A percentile compares a stretch with the other conserved stretches of the same genome.
phyloP scores from a whole-genome alignment of 495 filamentous ascomycete species.

The Oidiodendron maius region DNA sequence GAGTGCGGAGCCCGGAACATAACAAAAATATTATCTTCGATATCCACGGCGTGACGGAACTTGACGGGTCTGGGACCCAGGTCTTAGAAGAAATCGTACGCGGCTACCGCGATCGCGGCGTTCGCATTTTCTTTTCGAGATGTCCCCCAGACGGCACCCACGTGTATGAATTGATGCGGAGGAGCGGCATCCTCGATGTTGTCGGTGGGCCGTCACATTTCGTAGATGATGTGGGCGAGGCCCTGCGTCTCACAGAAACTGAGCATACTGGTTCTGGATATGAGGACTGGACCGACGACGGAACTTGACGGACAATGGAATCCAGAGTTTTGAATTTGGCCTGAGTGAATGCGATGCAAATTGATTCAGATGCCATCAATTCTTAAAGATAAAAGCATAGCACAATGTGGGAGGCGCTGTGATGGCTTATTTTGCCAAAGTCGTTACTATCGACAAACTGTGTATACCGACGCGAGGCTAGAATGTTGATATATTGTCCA shows the following conservation, averaged over 20 bases:
- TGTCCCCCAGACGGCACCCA: constrained; percentile 53
- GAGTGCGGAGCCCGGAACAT: constrained; percentile 61
- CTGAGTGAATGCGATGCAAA: no score
- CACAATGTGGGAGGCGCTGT: no score
- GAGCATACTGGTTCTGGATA: constrained; percentile 34
- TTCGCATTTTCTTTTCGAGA: constrained; percentile 84
- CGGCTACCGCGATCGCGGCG: constrained; percentile 62
- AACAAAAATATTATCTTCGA: constrained; percentile 94
- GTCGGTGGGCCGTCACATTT: constrained; percentile 73
- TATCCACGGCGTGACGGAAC: constrained; percentile 86
- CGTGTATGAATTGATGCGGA: constrained; percentile 67
- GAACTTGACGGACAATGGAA: no score
- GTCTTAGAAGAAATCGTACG: constrained; percentile 86
- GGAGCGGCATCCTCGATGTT: constrained; percentile 76
- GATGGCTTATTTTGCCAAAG: no score
- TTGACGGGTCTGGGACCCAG: constrained; percentile 90
- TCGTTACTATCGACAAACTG: no score
- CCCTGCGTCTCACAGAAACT: constrained; percentile 69
- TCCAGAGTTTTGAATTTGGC: no score
- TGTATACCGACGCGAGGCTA: no score
- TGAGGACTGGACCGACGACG: constrained; percentile 14
- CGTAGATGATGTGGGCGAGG: constrained; percentile 76
- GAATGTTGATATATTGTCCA: no score
- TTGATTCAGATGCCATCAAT: no score
- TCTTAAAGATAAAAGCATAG: no score